phyloP scores from a whole-genome alignment of 1,284 basidiomycete genomes.

The Marasmius fiardii region DNA sequence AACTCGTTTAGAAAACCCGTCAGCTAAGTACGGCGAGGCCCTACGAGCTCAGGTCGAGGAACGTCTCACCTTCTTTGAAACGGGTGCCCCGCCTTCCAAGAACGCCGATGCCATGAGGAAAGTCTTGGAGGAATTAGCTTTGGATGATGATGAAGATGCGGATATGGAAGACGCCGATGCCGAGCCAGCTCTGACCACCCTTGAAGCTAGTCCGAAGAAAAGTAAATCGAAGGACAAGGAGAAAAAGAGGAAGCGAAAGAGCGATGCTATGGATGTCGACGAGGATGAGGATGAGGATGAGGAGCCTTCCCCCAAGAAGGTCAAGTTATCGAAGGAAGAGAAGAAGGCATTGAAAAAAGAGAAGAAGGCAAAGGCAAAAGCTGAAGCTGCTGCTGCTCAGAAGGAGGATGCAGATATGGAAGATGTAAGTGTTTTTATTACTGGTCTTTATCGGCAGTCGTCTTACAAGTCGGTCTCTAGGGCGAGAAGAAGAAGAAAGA shows the following conservation, averaged over 20 bases:
- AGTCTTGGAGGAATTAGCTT: conserved; percentile 77
- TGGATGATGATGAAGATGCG: conserved; percentile 65
- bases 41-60: conserved; percentile 95
- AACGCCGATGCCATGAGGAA: conserved; percentile 88
- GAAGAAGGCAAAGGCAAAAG: conserved; percentile 60
- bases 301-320: conserved; percentile 61
- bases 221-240: conserved; percentile 53
- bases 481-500: conserved; percentile 30
- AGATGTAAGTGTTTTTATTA: conserved; percentile 1
- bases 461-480: conserved; percentile 22
- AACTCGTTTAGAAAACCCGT: conserved; percentile 66
- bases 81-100: conserved; percentile 78
- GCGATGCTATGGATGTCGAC: conserved; percentile 60
- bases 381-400: conserved; percentile 32
- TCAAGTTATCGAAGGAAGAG: conserved; percentile 78
- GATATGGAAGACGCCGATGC: conserved; percentile 54
- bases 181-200: conserved; percentile 47
- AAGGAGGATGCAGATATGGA: conserved; percentile 27
- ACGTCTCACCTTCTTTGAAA: conserved; percentile 93
- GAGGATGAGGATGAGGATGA: conserved; percentile 48
- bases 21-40: conserved; percentile 93
- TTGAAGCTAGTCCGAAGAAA: conserved; percentile 50
- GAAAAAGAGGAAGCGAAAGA: conserved; percentile 62
- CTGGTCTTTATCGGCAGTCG: conserved; percentile 10
- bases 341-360: conserved; percentile 80